These are phyloP conservation scores for Dothiorella sarmentorum DNA, from an alignment of 2,329 filamentous ascomycete genomes.

Conservation along the genomic window DNA sequence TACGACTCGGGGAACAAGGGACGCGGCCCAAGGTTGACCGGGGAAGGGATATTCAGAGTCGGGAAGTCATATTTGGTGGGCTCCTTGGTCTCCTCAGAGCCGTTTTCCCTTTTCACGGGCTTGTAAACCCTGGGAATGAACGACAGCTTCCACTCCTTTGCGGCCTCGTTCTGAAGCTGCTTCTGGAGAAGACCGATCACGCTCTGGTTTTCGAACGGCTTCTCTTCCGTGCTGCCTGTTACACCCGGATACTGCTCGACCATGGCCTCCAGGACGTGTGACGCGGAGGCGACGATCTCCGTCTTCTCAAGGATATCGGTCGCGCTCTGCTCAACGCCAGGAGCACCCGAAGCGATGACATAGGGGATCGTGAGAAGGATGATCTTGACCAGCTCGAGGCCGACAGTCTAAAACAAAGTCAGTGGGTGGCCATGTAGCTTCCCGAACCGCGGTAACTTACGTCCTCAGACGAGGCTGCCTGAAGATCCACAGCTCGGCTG, in stretches of 20 bases:
- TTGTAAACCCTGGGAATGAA: conserved; percentile 58
- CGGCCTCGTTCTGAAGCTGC: conserved; percentile 76
- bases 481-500: conserved; percentile 81
- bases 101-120: conserved; percentile 51
- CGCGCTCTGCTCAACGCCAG: conserved; percentile 66
- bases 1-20: conserved; percentile 89
- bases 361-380: conserved; percentile 95
- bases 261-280: conserved; percentile 76
- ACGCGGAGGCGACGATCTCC: conserved; percentile 86
- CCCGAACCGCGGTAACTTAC: conserved; percentile 52
- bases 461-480: conserved; percentile 90
- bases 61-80: conserved; percentile 75
- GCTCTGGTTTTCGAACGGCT: conserved; percentile 63
- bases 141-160: conserved; percentile 69
- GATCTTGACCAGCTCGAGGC: conserved; percentile 88
- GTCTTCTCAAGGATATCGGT: conserved; percentile 85
- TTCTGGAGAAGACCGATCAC: conserved; percentile 78
- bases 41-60: conserved; percentile 68
- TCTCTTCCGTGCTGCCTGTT: conserved; percentile 50
- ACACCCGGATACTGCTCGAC: conserved; percentile 72
- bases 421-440: not conserved
- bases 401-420: conserved; percentile 47
- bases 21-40: conserved; percentile 69
- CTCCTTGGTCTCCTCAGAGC: conserved; percentile 53
- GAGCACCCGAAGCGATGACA: conserved; percentile 69